phyloP scores from a whole-genome alignment of 495 filamentous ascomycete genomes.

The Penicillium riverlandense region DNA sequence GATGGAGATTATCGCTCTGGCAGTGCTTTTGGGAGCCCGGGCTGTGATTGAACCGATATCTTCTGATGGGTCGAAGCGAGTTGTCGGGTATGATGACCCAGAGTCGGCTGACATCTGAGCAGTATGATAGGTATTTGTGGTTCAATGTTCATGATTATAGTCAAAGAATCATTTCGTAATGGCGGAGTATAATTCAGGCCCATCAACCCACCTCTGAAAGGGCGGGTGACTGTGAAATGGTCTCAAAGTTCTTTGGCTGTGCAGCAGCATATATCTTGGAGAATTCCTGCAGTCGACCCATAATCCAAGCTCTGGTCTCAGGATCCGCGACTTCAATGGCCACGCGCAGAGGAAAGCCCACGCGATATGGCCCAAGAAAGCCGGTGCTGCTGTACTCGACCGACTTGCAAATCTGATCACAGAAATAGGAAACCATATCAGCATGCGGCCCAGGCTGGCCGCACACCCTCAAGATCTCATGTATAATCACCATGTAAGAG shows the following conservation, averaged over 20 bases:
- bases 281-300: conserved; percentile 14
- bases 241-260: conserved; percentile 15
- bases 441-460: conserved; percentile 21
- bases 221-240: neutral
- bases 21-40: conserved; percentile 16
- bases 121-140: neutral
- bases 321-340: conserved; percentile 24
- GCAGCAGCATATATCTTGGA: conserved; percentile 21
- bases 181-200: neutral
- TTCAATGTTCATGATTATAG: neutral
- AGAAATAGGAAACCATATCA: conserved; percentile 19
- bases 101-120: conserved; percentile 4
- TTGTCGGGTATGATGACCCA: neutral
- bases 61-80: neutral
- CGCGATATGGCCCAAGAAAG: conserved; percentile 24
- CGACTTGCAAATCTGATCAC: conserved; percentile 30
- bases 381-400: conserved; percentile 24
- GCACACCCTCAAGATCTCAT: conserved; percentile 19
- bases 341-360: conserved; percentile 25
- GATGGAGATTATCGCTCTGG: conserved; percentile 23
- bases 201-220: neutral
- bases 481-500: conserved; percentile 26
- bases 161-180: too few relatives aligned
- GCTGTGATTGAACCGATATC: conserved; percentile 18
- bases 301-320: conserved; percentile 20